phyloP scores from a whole-genome alignment of 2,329 filamentous ascomycete species.

The Epichloe scottii region DNA sequence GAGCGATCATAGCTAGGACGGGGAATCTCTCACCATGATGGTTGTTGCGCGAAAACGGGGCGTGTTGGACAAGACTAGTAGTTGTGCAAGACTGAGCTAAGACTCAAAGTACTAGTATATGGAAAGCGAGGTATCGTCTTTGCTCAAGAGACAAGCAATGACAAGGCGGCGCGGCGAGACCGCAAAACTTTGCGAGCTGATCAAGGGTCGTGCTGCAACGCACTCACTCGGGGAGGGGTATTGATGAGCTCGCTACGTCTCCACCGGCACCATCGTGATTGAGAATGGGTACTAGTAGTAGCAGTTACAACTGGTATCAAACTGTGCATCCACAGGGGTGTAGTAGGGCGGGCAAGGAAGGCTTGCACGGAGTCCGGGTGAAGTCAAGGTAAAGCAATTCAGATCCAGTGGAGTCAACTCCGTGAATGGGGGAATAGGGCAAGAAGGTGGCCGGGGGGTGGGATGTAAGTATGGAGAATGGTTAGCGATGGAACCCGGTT shows the following conservation, averaged over 20 bases:
- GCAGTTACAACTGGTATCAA: conserved; percentile 3
- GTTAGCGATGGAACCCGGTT: conserved; percentile 6
- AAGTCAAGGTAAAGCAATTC: conserved; percentile 9
- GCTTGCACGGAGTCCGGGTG: neutral
- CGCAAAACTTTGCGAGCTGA: conserved; percentile 6
- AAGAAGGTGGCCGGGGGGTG: conserved; percentile 11
- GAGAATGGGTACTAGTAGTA: conserved; percentile 8
- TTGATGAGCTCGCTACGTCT: conserved; percentile 22
- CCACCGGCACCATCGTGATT: conserved; percentile 22
- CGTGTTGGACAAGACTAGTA: conserved; percentile 21
- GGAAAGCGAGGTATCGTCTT: conserved; percentile 22
- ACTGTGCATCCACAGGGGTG: conserved; percentile 7
- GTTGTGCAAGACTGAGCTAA: conserved; percentile 20
- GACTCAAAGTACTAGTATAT: conserved; percentile 24
- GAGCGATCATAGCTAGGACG: conserved; percentile 18
- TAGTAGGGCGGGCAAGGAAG: conserved; percentile 1
- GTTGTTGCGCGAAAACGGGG: conserved; percentile 24
- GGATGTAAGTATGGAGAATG: conserved; percentile 11
- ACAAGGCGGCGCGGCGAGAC: conserved; percentile 13
- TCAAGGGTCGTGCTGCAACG: conserved; percentile 10
- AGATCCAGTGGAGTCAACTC: conserved; percentile 5
- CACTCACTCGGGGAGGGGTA: conserved; percentile 14
- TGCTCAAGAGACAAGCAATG: conserved; percentile 21
- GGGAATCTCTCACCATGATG: conserved; percentile 36
- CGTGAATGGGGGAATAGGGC: conserved; percentile 1